These are phyloP conservation scores for Leishmania arabica DNA, from an alignment of 208 protist species.

Conservation along the genomic window DNA sequence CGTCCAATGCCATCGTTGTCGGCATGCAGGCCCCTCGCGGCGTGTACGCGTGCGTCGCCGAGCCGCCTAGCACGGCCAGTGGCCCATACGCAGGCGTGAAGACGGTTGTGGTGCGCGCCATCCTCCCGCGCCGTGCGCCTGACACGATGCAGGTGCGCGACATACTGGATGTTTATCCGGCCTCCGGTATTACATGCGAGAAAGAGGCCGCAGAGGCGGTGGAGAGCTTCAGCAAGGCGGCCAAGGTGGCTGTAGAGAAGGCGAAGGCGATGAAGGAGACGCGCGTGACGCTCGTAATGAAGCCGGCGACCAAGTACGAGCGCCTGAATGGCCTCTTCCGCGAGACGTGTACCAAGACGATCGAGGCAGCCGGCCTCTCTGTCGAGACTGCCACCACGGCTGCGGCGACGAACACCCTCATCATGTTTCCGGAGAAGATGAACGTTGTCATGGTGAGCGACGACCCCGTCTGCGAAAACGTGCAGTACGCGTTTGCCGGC, in stretches of 20 bases:
- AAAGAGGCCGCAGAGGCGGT: slow-evolving; percentile 50
- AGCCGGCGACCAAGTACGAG: slow-evolving; percentile 76
- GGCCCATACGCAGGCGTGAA: slow-evolving; percentile 59
- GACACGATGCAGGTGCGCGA: slow-evolving; percentile 76
- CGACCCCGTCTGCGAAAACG: slow-evolving; percentile 62
- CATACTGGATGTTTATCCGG: slow-evolving; percentile 69
- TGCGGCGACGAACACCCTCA: slow-evolving; percentile 61
- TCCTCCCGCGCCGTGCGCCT: slow-evolving; percentile 56
- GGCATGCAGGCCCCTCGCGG: slow-evolving; percentile 55
- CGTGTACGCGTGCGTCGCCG: slow-evolving; percentile 65
- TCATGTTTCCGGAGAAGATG: slow-evolving; percentile 74
- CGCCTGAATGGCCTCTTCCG: slow-evolving; percentile 72
- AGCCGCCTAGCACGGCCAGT: slow-evolving; percentile 28
- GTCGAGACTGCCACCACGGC: slow-evolving; percentile 61
- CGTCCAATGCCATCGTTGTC: slow-evolving; percentile 59
- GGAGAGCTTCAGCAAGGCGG: slow-evolving; percentile 59
- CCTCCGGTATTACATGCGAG: slow-evolving; percentile 62
- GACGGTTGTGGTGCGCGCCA: slow-evolving; percentile 69
- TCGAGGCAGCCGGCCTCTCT: slow-evolving; percentile 63
- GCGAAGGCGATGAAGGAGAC: slow-evolving; percentile 58
- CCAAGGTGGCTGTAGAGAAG: slow-evolving; percentile 63
- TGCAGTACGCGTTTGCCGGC: slow-evolving; percentile 77
- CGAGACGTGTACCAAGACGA: slow-evolving; percentile 43
- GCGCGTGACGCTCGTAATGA: slow-evolving; percentile 76
- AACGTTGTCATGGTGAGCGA: slow-evolving; percentile 77